Conservation (phyloP, 257 asterid species). For the Penstemon eatonii region DNA sequence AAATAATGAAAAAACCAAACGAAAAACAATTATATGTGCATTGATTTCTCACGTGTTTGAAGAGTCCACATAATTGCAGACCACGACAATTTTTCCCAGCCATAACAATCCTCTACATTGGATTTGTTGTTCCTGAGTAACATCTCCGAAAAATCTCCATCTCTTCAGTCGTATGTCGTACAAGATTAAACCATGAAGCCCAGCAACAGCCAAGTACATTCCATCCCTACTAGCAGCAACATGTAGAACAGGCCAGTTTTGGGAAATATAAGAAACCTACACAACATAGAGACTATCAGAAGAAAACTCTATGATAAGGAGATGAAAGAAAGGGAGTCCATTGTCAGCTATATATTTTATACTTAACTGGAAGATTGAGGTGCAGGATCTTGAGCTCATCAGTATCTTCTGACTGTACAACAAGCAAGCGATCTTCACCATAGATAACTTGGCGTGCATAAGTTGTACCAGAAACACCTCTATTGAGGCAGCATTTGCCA, state of each 20-base stretch:
- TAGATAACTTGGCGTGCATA: slow-evolving; percentile 91
- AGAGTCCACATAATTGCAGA: slow-evolving; percentile 88
- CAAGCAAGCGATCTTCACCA: slow-evolving; percentile 96
- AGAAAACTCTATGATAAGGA: slow-evolving; percentile 26
- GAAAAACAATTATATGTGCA: slow-evolving; percentile 24
- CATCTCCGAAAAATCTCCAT: slow-evolving; percentile 99
- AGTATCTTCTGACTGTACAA: slow-evolving; percentile 97
- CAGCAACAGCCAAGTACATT: slow-evolving; percentile 96
- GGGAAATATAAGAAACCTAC: slow-evolving; percentile 97
- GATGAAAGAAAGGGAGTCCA: slow-evolving; percentile 21
- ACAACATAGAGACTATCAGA: slow-evolving; percentile 37
- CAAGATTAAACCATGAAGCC: slow-evolving; percentile 92
- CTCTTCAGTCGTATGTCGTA: slow-evolving; percentile 84
- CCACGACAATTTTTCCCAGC: slow-evolving; percentile 96
- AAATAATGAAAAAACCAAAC: slow-evolving; percentile 24
- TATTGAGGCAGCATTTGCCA: slow-evolving; percentile 96
- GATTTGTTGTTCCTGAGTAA: slow-evolving; percentile 95
- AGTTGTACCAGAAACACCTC: slow-evolving; percentile 97
- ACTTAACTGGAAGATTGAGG: slow-evolving; percentile 96
- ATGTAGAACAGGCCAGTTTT: slow-evolving; percentile 96
- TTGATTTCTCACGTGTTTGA: slow-evolving; percentile 67
- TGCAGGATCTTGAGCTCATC: slow-evolving; percentile 94
- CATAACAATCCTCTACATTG: slow-evolving; percentile 96
- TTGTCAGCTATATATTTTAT: slow-evolving; percentile 23
- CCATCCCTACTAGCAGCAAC: slow-evolving; percentile 99